These are phyloP conservation scores for Naganishia kalamii DNA, from an alignment of 768 basidiomycete species.

Conservation along the genomic window DNA sequence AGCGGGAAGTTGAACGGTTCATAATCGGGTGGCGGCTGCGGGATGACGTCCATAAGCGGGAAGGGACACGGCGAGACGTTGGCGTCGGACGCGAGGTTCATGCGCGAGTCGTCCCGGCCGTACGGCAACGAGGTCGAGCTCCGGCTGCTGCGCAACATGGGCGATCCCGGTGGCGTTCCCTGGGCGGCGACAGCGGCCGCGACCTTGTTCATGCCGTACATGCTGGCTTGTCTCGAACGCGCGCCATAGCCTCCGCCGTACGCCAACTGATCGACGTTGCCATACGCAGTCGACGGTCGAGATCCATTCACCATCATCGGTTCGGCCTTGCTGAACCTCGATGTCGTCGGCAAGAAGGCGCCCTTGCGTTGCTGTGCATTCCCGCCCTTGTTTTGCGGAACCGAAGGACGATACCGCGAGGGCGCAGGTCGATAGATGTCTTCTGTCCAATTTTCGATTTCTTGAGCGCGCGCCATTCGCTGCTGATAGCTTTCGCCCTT, in stretches of 20 bases:
- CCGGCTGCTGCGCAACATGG: constrained; percentile 65
- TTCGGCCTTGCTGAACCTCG: constrained; percentile 61
- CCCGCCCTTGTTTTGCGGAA: constrained; percentile 60
- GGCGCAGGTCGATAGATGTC: constrained; percentile 94
- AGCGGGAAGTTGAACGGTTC: constrained; percentile 96
- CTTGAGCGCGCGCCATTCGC: constrained; percentile 76
- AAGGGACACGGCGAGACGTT: constrained; percentile 66
- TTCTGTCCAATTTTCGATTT: constrained; percentile 93
- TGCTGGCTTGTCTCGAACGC: constrained; percentile 48
- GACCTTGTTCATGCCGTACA: constrained; percentile 42
- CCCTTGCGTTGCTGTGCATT: constrained; percentile 50
- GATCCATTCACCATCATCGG: constrained; percentile 52
- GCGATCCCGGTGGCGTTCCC: constrained; percentile 64
- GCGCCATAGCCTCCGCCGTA: constrained; percentile 12
- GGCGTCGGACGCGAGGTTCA: constrained; percentile 51
- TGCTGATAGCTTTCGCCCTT: constrained; percentile 86
- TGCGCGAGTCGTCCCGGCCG: constrained; percentile 51
- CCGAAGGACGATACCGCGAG: constrained; percentile 72
- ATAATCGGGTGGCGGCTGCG: constrained; percentile 82
- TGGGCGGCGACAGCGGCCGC: background rate
- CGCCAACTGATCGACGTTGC: constrained; percentile 30
- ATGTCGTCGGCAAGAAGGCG: constrained; percentile 51
- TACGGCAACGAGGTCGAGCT: constrained; percentile 67
- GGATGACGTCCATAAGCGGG: constrained; percentile 79
- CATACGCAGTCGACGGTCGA: constrained; percentile 44